Conservation (phyloP, 768 basidiomycete genomes). For the Suillus clintonianus region DNA sequence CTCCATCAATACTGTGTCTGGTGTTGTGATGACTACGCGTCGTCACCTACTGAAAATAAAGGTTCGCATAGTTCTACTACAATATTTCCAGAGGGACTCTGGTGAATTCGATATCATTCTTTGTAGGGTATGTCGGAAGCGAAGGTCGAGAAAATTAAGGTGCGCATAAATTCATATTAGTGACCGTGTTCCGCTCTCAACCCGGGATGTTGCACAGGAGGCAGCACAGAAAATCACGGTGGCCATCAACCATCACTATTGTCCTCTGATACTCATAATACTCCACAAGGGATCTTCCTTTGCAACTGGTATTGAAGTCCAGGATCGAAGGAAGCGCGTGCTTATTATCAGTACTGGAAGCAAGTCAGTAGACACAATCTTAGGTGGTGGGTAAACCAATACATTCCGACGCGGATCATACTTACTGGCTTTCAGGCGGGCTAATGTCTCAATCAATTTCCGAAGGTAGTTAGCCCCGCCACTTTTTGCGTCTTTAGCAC, state of each 20-base stretch:
- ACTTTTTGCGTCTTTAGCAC: not conserved
- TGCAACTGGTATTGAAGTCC: slow-evolving; percentile 87
- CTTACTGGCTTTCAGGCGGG: slow-evolving; percentile 55
- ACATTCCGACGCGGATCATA: not conserved
- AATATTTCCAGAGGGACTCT: not conserved
- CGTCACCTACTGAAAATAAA: slow-evolving; percentile 93
- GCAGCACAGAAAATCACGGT: slow-evolving; percentile 88
- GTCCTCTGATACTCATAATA: not conserved
- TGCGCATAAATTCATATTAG: slow-evolving; percentile 26
- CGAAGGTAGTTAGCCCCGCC: slow-evolving; percentile 55
- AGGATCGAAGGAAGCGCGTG: slow-evolving; percentile 81
- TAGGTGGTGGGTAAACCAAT: slow-evolving; percentile 62
- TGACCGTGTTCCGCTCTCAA: not conserved
- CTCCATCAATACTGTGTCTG: slow-evolving; percentile 82
- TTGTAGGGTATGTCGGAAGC: slow-evolving; percentile 91
- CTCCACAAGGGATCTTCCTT: slow-evolving; percentile 81
- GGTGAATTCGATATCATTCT: not conserved
- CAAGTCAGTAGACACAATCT: slow-evolving; percentile 84
- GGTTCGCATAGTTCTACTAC: slow-evolving; percentile 39
- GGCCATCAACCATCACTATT: not conserved
- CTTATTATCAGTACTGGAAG: slow-evolving; percentile 89
- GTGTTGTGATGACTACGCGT: slow-evolving; percentile 89
- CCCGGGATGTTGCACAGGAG: slow-evolving; percentile 52
- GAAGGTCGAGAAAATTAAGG: slow-evolving; percentile 98
- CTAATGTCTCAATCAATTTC: slow-evolving; percentile 92